Evolutionary conservation across 768 basidiomycete species (phyloP).

Genomic region (Phylloporus sp.): DNA sequence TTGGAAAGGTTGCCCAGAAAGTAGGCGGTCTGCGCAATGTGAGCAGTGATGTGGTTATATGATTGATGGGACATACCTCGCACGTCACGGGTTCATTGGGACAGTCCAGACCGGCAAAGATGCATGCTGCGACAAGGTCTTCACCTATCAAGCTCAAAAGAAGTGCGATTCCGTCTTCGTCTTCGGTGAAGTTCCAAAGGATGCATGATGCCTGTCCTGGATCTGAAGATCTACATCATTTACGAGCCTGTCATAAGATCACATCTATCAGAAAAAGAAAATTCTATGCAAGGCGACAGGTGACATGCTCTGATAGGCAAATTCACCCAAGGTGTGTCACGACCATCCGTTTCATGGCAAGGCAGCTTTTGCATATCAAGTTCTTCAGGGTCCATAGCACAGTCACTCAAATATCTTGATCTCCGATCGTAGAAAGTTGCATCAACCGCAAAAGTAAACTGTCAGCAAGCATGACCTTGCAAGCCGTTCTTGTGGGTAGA

Average conservation of each 20-base stretch:
- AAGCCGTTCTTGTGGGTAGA: conserved; percentile 1
- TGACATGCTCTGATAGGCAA: conserved; percentile 50
- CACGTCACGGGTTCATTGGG: conserved; percentile 50
- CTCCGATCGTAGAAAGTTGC: conserved; percentile 48
- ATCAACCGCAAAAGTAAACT: conserved; percentile 65
- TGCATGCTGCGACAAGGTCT: conserved; percentile 40
- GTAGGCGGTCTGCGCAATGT: conserved; percentile 45
- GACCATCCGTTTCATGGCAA: conserved; percentile 59
- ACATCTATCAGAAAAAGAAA: neutral
- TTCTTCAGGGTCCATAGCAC: conserved; percentile 90
- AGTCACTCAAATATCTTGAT: conserved; percentile 58
- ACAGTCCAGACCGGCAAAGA: conserved; percentile 49
- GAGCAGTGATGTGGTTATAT: neutral
- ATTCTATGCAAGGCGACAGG: neutral
- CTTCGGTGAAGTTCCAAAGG: conserved; percentile 62
- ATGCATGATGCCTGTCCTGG: conserved; percentile 72
- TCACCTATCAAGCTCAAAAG: conserved; percentile 52
- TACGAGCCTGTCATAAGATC: conserved; percentile 46
- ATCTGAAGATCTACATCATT: conserved; percentile 50
- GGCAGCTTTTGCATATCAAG: conserved; percentile 58
- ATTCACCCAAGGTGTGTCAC: conserved; percentile 70
- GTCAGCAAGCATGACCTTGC: conserved; percentile 60
- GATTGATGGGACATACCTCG: conserved; percentile 38
- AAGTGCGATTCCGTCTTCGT: conserved; percentile 60
- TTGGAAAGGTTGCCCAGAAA: conserved; percentile 70